Evolutionary conservation across 768 basidiomycete species (phyloP).

Genomic region (Podaxis mareebaensis): DNA sequence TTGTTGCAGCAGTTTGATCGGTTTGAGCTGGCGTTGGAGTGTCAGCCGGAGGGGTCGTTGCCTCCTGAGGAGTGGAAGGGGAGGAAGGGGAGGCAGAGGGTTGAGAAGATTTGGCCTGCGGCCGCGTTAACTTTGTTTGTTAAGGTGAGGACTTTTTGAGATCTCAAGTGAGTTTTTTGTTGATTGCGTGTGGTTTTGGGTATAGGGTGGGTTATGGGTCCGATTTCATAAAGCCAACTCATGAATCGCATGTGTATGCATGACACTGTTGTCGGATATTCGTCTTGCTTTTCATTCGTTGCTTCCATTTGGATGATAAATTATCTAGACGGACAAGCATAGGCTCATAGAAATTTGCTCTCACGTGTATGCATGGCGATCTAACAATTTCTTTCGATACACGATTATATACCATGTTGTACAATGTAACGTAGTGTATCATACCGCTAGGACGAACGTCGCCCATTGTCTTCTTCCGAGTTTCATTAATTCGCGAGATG

Average conservation of each 20-base stretch:
- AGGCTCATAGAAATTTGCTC: not conserved
- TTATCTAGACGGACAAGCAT: not conserved
- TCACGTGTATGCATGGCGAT: not conserved
- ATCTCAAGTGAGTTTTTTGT: not conserved
- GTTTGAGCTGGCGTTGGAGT: conserved; percentile 60
- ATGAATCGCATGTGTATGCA: not conserved
- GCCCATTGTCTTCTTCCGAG: not conserved
- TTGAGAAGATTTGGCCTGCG: conserved; percentile 63
- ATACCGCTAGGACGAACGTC: not conserved
- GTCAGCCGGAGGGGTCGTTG: conserved; percentile 60
- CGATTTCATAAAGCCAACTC: conserved; percentile 36
- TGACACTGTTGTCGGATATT: not conserved
- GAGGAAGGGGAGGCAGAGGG: conserved; percentile 46
- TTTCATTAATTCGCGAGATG: no score
- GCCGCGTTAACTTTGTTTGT: conserved; percentile 65
- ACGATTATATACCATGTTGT: not conserved
- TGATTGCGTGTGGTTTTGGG: not conserved
- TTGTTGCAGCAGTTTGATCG: conserved; percentile 65
- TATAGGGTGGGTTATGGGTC: conserved; percentile 62
- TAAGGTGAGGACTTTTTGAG: conserved; percentile 46
- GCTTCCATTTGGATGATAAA: not conserved
- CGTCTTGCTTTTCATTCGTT: not conserved
- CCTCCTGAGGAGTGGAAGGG: conserved; percentile 61
- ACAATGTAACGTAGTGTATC: not conserved
- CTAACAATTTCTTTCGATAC: not conserved